Evolutionary conservation across 345 rosid species (phyloP).

Genomic region (Microcos paniculata): DNA sequence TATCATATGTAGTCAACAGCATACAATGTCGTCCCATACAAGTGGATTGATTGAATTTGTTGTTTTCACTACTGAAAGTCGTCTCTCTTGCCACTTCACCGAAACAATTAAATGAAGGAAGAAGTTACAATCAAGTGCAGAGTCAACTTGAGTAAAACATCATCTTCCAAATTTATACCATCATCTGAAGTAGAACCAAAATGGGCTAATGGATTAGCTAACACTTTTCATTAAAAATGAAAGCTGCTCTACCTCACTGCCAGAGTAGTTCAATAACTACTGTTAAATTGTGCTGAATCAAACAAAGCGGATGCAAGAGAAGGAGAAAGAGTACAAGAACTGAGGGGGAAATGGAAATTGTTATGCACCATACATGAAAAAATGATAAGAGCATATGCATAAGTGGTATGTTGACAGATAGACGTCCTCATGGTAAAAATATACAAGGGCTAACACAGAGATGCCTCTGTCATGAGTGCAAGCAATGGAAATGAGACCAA

Average conservation of each 20-base stretch:
- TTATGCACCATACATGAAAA: not conserved
- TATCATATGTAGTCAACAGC: constrained; percentile 15
- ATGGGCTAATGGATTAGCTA: not conserved
- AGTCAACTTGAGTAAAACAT: not conserved
- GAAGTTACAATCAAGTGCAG: not conserved
- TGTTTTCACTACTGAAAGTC: constrained; percentile 69
- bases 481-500: not conserved
- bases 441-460: not conserved
- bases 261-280: not conserved
- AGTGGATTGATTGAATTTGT: constrained; percentile 75
- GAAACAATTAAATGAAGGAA: constrained; percentile 22
- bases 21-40: constrained; percentile 86
- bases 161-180: not conserved
- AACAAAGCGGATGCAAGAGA: not conserved
- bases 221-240: not conserved
- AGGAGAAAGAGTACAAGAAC: not conserved
- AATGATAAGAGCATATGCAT: not conserved
- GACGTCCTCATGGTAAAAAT: not conserved
- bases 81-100: constrained; percentile 82
- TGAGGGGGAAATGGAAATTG: not conserved
- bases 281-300: not conserved
- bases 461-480: not conserved
- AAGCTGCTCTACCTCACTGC: not conserved
- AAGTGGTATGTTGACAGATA: not conserved
- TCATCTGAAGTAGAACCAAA: not conserved